These are phyloP conservation scores for Friedmanniomyces endolithicus DNA, from an alignment of 495 filamentous ascomycete genomes.

Conservation along the genomic window DNA sequence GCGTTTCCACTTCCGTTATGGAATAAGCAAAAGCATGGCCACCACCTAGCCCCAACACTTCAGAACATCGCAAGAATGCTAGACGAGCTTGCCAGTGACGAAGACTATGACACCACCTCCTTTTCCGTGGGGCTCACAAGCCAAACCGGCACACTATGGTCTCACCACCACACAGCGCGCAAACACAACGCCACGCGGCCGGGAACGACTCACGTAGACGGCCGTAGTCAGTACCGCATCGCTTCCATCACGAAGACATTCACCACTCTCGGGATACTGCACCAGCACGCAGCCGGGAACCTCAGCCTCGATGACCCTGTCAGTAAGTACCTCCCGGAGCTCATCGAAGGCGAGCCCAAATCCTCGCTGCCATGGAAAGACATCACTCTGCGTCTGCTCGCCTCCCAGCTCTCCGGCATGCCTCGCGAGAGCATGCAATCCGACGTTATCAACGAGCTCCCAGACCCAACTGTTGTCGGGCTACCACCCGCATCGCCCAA, in stretches of 20 bases:
- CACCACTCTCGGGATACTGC: slow-evolving; percentile 27
- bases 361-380: slow-evolving; percentile 26
- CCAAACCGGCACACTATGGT: slow-evolving; percentile 24
- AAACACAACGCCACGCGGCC: slow-evolving; percentile 24
- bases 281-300: slow-evolving; percentile 28
- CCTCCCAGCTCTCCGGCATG: slow-evolving; percentile 30
- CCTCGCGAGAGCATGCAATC: slow-evolving; percentile 24
- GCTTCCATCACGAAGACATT: slow-evolving; percentile 30
- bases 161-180: slow-evolving; percentile 25
- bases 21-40: not conserved
- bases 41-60: not conserved
- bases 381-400: slow-evolving; percentile 29
- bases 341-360: slow-evolving; percentile 16
- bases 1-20: slow-evolving; percentile 17
- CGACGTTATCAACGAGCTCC: slow-evolving; percentile 19
- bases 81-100: not conserved
- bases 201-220: slow-evolving; percentile 20
- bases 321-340: slow-evolving; percentile 23
- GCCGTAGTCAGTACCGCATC: slow-evolving; percentile 28
- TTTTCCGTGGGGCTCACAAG: slow-evolving; percentile 29
- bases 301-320: slow-evolving; percentile 27
- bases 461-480: slow-evolving; percentile 15
- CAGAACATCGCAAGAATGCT: not conserved
- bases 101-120: slow-evolving; percentile 19
- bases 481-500: slow-evolving; percentile 23